Base-by-base conservation (phyloP, 805 yeast genomes). In the Komagataella ulmi region DNA sequence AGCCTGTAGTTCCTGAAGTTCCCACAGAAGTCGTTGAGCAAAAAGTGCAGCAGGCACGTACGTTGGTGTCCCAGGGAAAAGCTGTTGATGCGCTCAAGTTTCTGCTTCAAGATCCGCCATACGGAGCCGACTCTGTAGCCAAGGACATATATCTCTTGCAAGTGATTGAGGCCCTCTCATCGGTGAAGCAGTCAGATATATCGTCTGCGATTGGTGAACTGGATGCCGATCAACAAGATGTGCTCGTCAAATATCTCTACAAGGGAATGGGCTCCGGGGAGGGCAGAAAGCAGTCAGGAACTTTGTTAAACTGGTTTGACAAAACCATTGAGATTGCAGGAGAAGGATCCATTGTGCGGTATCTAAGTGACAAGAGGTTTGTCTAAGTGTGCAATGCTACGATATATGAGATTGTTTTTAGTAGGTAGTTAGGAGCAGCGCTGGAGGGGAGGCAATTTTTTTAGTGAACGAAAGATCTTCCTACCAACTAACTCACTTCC, bases 221-320 rank as follows among this genome's bases (percentile, higher is more conserved):
- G 59, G 65, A 74, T 45, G 59, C 76, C 17, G 82, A 79, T 54
- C 86, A 88, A 62, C 85, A 83, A 57, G 91, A 87, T 58, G 80
- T 77, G 2, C 76, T 93, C 61, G 73, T 89, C 48, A 93, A 93
- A 65, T 87, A 85, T 64, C 71, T 93, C 51, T 93, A 90, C 68
- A 84, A 83, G 61, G 88, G 88, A 30, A 88, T 93, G 96, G 71
- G 81, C 47, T 69, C 82, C 8, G 76, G 82, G 30, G 81, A 80
- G 57, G 90, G 93, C 8, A 87, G 88, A 56, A 86, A 84, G 59
- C 88, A 83, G 56, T 96, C 97, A 17, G 96, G 96, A 48, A 74
- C 83, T 48, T 66, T 93, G 58, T 77, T 93, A 59, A 79, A 84
- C 36, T 93, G 99, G 99, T 88, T 84, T 63, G 97, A 91, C 58